Base-by-base conservation (phyloP, 202 grass and related monocot genomes). In the Panicum hallii region DNA sequence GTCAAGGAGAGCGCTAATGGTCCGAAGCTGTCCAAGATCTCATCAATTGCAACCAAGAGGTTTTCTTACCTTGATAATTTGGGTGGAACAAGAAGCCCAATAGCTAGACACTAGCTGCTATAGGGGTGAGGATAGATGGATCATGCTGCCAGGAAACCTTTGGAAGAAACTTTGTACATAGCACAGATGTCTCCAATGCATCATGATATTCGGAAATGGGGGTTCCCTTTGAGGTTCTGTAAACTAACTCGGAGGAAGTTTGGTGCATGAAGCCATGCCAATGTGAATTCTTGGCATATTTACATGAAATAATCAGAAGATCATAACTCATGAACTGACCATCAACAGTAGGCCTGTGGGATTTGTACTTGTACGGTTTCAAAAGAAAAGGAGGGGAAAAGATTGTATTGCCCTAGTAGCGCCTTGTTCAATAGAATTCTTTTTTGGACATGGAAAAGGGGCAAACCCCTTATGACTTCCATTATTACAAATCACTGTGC, bases 61-160 rank as follows among this genome's bases (percentile, higher is more conserved):
- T 88, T 84, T 79, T 86, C 90, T 56, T 88, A 90, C 65, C 70
- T 95, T 28, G 88, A 92, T 64, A 30, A 84, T 34, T 61, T 88
- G 85, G 76, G 93, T 62, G 72, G 88, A 76, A 86, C 82, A 41
- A 87, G 85, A 74, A 90, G 90, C 79, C 85, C 87, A 9, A 67
- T 86, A 72, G 76, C 92, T 77, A 81, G 84, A 60, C 87, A 91
- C 67, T 94, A 87, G 82, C 53, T 62, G 80, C 12, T 66, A 53
- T 82, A 85, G 63, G 54, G 63, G 61, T 23, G 38, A 63, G 43
- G 19, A 63, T 41, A 66, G n/a, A 55, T 74, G 65, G 19, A 73
- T 76, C 58, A 42, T 84, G 69, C 11, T 43, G 49, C 66, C 34
- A 36, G n/a, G 67, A 23, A 83, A 23, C 17, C 36, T 79, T 55